Evolutionary conservation across 2,329 filamentous ascomycete species (phyloP).

Genomic region (Alternaria gansuensis): DNA sequence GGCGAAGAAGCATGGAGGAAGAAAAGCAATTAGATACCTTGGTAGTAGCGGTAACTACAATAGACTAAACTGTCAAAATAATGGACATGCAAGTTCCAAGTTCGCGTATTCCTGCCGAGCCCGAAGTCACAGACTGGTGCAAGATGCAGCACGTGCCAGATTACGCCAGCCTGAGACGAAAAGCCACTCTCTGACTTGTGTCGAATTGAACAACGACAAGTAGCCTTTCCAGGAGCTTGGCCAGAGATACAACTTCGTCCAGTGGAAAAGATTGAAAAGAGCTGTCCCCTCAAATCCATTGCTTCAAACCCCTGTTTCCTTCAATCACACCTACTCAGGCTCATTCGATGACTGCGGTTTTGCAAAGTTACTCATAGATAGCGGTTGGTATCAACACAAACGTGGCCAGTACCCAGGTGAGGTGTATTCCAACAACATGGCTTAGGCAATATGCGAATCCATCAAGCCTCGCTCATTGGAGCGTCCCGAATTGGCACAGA

Average conservation of each 20-base stretch:
- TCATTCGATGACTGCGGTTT: conserved; percentile 17
- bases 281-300: conserved; percentile 23
- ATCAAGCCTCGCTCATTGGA: conserved; percentile 13
- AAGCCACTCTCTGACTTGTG: conserved; percentile 12
- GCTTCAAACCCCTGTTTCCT: conserved; percentile 6
- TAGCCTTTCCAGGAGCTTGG: conserved; percentile 27
- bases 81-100: too few relatives aligned
- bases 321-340: conserved; percentile 1
- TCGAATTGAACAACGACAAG: conserved; percentile 15
- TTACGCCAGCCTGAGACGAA: background rate
- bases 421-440: conserved; percentile 20
- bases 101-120: too few relatives aligned
- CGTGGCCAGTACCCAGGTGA: conserved; percentile 21
- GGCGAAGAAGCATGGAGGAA: too few relatives aligned
- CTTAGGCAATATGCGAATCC: conserved; percentile 25
- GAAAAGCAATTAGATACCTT: too few relatives aligned
- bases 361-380: conserved; percentile 21
- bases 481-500: background rate
- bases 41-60: too few relatives aligned
- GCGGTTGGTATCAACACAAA: conserved; percentile 29
- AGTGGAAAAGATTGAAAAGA: conserved; percentile 24
- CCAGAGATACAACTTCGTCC: conserved; percentile 22
- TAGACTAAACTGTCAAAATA: too few relatives aligned
- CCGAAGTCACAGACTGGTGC: background rate
- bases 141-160: background rate